A percentile compares a stretch with the other conserved stretches of the same genome.
Evolutionary conservation across 2,329 filamentous ascomycete genomes (phyloP).

Genomic region (Plenodomus lindquistii): DNA sequence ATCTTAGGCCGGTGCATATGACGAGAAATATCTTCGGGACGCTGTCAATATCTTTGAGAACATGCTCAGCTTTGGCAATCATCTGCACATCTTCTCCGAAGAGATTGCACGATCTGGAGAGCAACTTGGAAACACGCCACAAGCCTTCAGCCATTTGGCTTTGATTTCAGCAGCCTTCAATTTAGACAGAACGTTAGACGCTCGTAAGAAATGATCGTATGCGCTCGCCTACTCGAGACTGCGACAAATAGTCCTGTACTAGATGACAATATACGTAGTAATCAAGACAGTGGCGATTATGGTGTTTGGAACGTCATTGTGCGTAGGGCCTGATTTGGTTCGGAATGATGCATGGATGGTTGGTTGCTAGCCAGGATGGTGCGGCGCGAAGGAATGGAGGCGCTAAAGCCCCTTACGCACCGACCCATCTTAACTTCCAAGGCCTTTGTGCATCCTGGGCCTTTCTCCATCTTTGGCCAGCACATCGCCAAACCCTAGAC

Average conservation of each 20-base stretch:
- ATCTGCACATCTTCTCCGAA: slow-evolving; percentile 77
- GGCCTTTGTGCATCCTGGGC: slow-evolving; percentile 1
- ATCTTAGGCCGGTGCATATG: slow-evolving; percentile 52
- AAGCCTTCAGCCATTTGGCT: slow-evolving; percentile 77
- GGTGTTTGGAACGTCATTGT: slow-evolving; percentile 14
- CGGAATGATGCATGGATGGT: slow-evolving; percentile 9
- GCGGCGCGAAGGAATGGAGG: slow-evolving; percentile 8
- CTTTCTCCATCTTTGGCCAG: background rate
- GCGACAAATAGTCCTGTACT: background rate
- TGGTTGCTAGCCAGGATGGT: slow-evolving; percentile 8
- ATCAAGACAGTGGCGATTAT: slow-evolving; percentile 6
- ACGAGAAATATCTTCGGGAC: slow-evolving; percentile 63
- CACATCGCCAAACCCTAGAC: background rate
- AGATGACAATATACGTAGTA: background rate
- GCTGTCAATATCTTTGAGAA: slow-evolving; percentile 76
- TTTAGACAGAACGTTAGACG: slow-evolving; percentile 57
- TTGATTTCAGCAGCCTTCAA: slow-evolving; percentile 79
- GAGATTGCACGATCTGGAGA: slow-evolving; percentile 76
- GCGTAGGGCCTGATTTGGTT: slow-evolving; percentile 2
- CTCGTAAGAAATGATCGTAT: slow-evolving; percentile 4
- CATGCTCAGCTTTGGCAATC: slow-evolving; percentile 75
- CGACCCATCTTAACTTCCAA: slow-evolving; percentile 14
- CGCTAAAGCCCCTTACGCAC: slow-evolving; percentile 16
- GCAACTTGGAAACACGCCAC: slow-evolving; percentile 78
- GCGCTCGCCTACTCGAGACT: background rate